These are phyloP conservation scores for Raffaelea albimanens DNA, from an alignment of 2,329 filamentous ascomycete species.

Conservation along the genomic window DNA sequence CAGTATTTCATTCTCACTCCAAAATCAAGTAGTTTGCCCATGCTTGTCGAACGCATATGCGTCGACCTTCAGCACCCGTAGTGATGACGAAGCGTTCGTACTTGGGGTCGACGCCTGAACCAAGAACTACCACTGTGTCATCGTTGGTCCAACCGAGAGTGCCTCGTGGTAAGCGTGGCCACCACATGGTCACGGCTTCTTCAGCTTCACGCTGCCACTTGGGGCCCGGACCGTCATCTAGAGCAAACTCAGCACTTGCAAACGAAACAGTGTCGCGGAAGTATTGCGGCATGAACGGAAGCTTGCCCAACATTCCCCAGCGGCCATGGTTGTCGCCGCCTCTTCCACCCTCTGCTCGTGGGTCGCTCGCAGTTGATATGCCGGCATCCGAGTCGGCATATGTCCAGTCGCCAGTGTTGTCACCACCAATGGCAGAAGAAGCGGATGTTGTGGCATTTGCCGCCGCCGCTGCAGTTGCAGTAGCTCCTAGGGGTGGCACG, in stretches of 20 bases:
- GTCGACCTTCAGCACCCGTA: constrained; percentile 58
- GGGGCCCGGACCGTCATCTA: constrained; percentile 48
- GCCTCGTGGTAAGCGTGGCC: constrained; percentile 62
- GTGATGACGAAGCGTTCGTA: constrained; percentile 81
- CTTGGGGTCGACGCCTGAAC: constrained; percentile 67
- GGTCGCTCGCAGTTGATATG: constrained; percentile 5
- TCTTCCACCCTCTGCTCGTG: constrained; percentile 9
- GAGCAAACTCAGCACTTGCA: constrained; percentile 69
- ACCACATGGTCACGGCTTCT: constrained; percentile 37
- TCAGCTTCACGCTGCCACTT: constrained; percentile 21
- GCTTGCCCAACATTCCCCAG: constrained; percentile 76
- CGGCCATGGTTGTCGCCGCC: constrained; percentile 47
- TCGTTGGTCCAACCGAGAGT: constrained; percentile 78
- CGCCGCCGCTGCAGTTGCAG: background rate
- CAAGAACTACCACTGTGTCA: constrained; percentile 62
- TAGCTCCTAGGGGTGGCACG: constrained; percentile 48
- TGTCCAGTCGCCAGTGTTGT: constrained; percentile 11
- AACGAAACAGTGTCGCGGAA: constrained; percentile 90
- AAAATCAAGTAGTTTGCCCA: constrained; percentile 66
- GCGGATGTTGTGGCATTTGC: background rate
- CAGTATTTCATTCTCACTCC: background rate
- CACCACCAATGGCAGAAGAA: background rate
- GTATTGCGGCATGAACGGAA: constrained; percentile 75
- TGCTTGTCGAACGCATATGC: constrained; percentile 59
- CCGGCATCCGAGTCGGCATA: constrained; percentile 11